Percentiles rank a stretch among this genome's conserved stretches.
Conservation (phyloP, 768 basidiomycete genomes). For the Calocybe cyanea region DNA sequence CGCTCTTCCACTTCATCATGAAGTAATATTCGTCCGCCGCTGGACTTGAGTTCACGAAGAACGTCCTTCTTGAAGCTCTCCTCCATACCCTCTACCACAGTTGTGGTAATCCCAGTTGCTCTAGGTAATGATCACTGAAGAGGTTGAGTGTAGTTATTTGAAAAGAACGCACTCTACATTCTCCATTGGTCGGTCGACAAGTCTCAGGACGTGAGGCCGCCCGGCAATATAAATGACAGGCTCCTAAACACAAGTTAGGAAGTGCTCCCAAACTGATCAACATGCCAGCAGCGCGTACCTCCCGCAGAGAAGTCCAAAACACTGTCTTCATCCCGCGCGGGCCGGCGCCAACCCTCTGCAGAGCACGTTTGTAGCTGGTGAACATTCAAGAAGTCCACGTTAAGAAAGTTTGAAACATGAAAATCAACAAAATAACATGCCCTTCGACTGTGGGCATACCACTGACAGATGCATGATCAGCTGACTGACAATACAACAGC, state of each 20-base stretch:
- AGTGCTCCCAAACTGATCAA: background rate
- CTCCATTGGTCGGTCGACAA: slow-evolving; percentile 83
- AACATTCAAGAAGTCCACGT: background rate
- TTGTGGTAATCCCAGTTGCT: slow-evolving; percentile 90
- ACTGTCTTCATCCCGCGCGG: slow-evolving; percentile 72
- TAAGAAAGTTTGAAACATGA: background rate
- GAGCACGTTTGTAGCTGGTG: slow-evolving; percentile 68
- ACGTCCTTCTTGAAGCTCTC: slow-evolving; percentile 84
- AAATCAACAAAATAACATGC: slow-evolving; percentile 31
- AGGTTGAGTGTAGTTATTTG: background rate
- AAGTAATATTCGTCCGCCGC: slow-evolving; percentile 76
- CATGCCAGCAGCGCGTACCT: slow-evolving; percentile 42
- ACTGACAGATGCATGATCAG: slow-evolving; percentile 30
- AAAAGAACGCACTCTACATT: slow-evolving; percentile 83
- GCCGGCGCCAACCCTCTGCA: slow-evolving; percentile 76
- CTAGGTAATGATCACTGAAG: slow-evolving; percentile 32
- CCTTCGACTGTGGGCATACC: slow-evolving; percentile 97
- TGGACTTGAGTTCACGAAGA: slow-evolving; percentile 69
- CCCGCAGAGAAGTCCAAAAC: slow-evolving; percentile 93
- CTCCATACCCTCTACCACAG: slow-evolving; percentile 91
- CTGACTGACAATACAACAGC: background rate
- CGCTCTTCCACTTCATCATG: slow-evolving; percentile 96
- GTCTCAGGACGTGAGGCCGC: slow-evolving; percentile 84
- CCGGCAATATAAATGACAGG: slow-evolving; percentile 90
- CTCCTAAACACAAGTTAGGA: slow-evolving; percentile 47